Conservation (phyloP, 1,139 yeast genomes). For the Suhomyces terraborum region DNA sequence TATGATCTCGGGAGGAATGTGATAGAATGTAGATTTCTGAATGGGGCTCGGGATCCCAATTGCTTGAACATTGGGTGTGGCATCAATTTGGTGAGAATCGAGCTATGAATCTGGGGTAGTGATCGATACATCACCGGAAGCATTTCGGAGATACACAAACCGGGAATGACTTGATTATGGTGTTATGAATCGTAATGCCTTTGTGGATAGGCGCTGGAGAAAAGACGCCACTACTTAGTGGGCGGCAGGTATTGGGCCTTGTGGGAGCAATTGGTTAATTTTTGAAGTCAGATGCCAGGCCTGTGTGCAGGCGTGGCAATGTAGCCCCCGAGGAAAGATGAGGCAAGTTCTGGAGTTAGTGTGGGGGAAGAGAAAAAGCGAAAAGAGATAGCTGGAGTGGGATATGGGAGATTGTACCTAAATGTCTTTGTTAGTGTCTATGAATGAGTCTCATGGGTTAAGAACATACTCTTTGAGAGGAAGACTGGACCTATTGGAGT, state of each 20-base stretch:
- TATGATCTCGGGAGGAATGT: no score
- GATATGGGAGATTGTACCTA: no score
- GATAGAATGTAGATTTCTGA: neutral
- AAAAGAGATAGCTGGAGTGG: no score
- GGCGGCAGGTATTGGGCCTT: neutral
- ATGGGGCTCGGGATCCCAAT: neutral
- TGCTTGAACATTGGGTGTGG: neutral
- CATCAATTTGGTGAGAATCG: no score
- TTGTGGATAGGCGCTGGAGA: neutral
- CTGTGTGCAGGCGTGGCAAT: neutral
- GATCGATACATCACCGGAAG: neutral
- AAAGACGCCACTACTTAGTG: neutral
- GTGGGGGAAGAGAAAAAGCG: neutral
- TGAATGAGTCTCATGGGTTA: no score
- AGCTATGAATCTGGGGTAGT: neutral
- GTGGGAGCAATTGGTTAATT: neutral
- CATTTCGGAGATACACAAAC: neutral
- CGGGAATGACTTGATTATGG: neutral
- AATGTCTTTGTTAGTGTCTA: no score
- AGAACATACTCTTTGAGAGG: no score
- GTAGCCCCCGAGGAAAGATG: no score
- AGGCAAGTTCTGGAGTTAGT: no score
- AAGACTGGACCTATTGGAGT: no score
- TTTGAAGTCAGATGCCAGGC: neutral
- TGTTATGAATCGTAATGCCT: neutral